Conservation (phyloP, 2,329 filamentous ascomycete species). For the Penicillium italicum region DNA sequence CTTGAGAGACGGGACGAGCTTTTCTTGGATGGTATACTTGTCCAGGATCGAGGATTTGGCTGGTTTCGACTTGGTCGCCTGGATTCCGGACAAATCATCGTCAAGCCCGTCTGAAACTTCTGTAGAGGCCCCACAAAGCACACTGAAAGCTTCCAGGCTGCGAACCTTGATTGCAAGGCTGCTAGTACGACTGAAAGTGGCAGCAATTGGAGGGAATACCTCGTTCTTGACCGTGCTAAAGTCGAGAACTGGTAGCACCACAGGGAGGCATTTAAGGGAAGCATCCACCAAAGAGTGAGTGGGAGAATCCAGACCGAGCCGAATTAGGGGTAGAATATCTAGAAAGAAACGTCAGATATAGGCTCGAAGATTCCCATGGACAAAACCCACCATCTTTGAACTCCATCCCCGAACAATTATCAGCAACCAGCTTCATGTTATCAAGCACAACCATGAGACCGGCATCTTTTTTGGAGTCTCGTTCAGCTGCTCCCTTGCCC, state of each 20-base stretch:
- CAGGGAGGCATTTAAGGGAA: conserved; percentile 71
- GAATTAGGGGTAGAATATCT: conserved; percentile 85
- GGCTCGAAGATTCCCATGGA: conserved; percentile 2
- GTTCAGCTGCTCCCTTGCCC: conserved; percentile 55
- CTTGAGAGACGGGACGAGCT: conserved; percentile 84
- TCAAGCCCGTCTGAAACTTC: conserved; percentile 46
- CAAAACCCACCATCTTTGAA: conserved; percentile 77
- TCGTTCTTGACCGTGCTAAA: conserved; percentile 97
- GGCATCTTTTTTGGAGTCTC: conserved; percentile 79
- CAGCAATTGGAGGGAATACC: conserved; percentile 85
- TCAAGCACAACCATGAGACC: conserved; percentile 89
- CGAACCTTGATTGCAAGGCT: conserved; percentile 93
- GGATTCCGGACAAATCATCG: conserved; percentile 70
- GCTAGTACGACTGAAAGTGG: conserved; percentile 87
- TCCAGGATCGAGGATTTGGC: conserved; percentile 77
- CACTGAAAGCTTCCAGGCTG: conserved; percentile 82
- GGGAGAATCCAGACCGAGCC: conserved; percentile 78
- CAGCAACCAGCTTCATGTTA: conserved; percentile 69
- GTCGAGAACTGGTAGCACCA: conserved; percentile 82
- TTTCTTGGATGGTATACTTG: conserved; percentile 98
- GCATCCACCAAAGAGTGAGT: conserved; percentile 88
- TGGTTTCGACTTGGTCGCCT: conserved; percentile 53
- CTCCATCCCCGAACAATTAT: conserved; percentile 82
- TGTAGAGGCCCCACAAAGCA: conserved; percentile 75
- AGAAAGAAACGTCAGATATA: conserved; percentile 20